Percentiles rank a stretch among this genome's conserved stretches.
Evolutionary conservation across 2,329 filamentous ascomycete genomes (phyloP).

Genomic region (Beauveria asiatica): DNA sequence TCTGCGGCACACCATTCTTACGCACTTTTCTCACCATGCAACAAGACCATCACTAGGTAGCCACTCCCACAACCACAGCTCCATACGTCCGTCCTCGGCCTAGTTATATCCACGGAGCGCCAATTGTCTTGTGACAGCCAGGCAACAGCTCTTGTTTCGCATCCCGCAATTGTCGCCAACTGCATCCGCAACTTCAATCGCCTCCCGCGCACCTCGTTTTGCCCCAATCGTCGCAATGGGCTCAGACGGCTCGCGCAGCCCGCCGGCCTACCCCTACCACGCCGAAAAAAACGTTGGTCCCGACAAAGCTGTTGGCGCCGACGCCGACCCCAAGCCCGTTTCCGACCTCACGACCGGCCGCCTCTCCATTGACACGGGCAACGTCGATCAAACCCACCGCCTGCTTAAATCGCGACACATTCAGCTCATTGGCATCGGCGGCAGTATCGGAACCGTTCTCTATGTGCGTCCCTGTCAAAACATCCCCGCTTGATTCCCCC

Average conservation of each 20-base stretch:
- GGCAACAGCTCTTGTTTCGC: background rate
- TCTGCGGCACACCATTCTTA: background rate
- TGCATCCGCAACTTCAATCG: too few species aligned
- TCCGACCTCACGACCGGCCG: constrained; percentile 9
- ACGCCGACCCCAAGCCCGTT: background rate
- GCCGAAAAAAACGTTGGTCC: constrained; percentile 15
- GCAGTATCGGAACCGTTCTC: constrained; percentile 54
- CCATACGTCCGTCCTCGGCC: constrained; percentile 1
- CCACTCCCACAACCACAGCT: background rate
- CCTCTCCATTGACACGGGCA: constrained; percentile 15
- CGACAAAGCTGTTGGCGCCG: background rate
- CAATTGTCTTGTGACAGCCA: constrained; percentile 3
- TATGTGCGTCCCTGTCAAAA: constrained; percentile 32
- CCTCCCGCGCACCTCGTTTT: background rate
- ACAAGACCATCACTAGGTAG: background rate
- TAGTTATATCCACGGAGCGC: background rate
- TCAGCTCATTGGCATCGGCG: constrained; percentile 54
- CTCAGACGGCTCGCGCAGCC: constrained; percentile 7
- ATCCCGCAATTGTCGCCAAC: background rate
- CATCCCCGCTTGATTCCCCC: constrained; percentile 3
- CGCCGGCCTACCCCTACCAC: constrained; percentile 18
- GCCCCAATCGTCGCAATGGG: background rate
- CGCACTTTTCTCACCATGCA: background rate
- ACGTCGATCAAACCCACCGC: constrained; percentile 38
- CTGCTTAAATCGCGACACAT: constrained; percentile 48